A percentile compares a stretch with the other conserved stretches of the same genome.
These are phyloP conservation scores for Phytopythium vexans DNA, from an alignment of 352 stramenopile species.

Conservation along the genomic window DNA sequence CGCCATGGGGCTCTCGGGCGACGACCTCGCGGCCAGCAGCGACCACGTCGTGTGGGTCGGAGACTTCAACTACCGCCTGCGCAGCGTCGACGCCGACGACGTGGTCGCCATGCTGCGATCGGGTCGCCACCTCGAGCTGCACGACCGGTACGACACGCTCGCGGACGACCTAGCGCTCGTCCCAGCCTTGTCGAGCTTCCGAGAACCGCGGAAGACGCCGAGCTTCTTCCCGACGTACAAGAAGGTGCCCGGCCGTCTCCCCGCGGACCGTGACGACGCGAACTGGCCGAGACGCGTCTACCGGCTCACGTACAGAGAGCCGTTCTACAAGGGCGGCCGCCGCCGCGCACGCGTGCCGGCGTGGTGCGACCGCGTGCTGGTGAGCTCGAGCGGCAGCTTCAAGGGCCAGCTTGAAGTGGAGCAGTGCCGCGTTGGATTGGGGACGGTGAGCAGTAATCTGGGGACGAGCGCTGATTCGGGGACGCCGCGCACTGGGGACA, in stretches of 20 bases:
- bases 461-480: slow-evolving; percentile 3
- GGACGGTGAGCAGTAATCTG: background rate
- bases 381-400: slow-evolving; percentile 22
- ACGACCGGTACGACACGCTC: slow-evolving; percentile 72
- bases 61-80: slow-evolving; percentile 78
- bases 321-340: slow-evolving; percentile 71
- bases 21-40: slow-evolving; percentile 43
- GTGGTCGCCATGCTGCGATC: slow-evolving; percentile 42
- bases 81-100: slow-evolving; percentile 38
- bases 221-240: slow-evolving; percentile 83
- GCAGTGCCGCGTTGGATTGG: slow-evolving; percentile 14
- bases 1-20: slow-evolving; percentile 17
- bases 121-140: slow-evolving; percentile 46
- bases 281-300: slow-evolving; percentile 61
- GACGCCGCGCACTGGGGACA: slow-evolving; percentile 21
- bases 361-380: slow-evolving; percentile 72
- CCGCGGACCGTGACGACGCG: slow-evolving; percentile 16
- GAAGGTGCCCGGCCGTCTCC: slow-evolving; percentile 40
- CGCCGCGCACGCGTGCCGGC: slow-evolving; percentile 58
- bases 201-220: slow-evolving; percentile 56
- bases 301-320: slow-evolving; percentile 47
- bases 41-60: slow-evolving; percentile 81
- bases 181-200: slow-evolving; percentile 34
- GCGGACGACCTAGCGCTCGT: slow-evolving; percentile 39
- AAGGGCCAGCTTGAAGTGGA: slow-evolving; percentile 26